Conservation (phyloP, 2,329 filamentous ascomycete species). For the Trichoderma gracile region DNA sequence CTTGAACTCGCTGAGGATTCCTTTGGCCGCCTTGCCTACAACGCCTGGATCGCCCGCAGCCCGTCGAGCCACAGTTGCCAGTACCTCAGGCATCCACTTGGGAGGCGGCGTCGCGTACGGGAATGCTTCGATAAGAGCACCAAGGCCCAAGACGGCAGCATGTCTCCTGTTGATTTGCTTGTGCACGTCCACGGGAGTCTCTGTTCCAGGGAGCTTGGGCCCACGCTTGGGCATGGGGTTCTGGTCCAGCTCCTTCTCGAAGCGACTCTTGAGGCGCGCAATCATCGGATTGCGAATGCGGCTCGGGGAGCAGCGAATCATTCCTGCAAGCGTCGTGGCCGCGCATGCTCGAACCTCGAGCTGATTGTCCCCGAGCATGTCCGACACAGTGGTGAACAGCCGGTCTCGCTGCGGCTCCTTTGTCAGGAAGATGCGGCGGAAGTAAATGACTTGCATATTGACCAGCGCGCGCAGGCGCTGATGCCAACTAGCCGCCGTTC, state of each 20-base stretch:
- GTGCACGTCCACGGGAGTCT: conserved; percentile 69
- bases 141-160: conserved; percentile 87
- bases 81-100: conserved; percentile 87
- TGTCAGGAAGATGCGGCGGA: conserved; percentile 90
- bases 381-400: conserved; percentile 89
- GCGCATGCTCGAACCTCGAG: conserved; percentile 93
- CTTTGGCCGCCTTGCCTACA: conserved; percentile 94
- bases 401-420: conserved; percentile 70
- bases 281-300: conserved; percentile 78
- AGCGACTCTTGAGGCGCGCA: conserved; percentile 71
- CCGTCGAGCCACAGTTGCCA: conserved; percentile 79
- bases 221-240: conserved; percentile 84
- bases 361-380: conserved; percentile 89
- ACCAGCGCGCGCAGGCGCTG: conserved; percentile 91
- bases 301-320: conserved; percentile 93
- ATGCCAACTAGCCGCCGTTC: conserved; percentile 85
- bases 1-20: conserved; percentile 94
- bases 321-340: conserved; percentile 89
- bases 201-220: conserved; percentile 60
- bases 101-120: conserved; percentile 94
- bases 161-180: conserved; percentile 80
- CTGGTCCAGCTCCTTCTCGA: conserved; percentile 72
- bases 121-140: conserved; percentile 90
- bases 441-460: conserved; percentile 99
- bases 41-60: conserved; percentile 88